These are phyloP conservation scores for Fusarium domesticum DNA, from an alignment of 2,329 filamentous ascomycete genomes.

Conservation along the genomic window DNA sequence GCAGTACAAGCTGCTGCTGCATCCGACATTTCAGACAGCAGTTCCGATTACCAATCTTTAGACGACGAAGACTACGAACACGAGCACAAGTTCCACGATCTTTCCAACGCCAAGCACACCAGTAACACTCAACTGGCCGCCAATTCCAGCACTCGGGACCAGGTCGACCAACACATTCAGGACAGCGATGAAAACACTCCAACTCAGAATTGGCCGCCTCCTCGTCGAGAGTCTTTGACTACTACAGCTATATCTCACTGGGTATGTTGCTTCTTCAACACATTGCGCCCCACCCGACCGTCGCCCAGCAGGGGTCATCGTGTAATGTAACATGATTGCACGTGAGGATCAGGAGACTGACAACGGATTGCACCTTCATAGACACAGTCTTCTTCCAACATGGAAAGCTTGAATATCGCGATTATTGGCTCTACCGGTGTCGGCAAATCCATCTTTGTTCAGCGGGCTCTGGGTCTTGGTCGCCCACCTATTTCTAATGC, in stretches of 20 bases:
- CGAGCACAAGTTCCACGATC: conserved; percentile 33
- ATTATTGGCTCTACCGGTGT: conserved; percentile 64
- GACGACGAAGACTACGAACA: conserved; percentile 33
- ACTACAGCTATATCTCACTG: conserved; percentile 36
- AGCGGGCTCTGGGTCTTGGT: conserved; percentile 56
- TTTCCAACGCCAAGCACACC: conserved; percentile 4
- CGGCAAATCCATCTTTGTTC: conserved; percentile 67
- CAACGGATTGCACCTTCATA: conserved; percentile 26
- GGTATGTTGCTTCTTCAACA: conserved; percentile 36
- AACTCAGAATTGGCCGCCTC: conserved; percentile 42
- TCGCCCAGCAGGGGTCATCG: conserved; percentile 24
- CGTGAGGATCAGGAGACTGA: conserved; percentile 26
- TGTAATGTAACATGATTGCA: conserved; percentile 6
- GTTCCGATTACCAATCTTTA: conserved; percentile 29
- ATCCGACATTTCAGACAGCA: conserved; percentile 26
- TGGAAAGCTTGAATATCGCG: conserved; percentile 63
- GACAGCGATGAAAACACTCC: conserved; percentile 29
- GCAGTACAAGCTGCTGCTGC: conserved; percentile 27
- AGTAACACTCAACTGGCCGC: conserved; percentile 3
- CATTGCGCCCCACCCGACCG: conserved; percentile 19
- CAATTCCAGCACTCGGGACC: conserved; percentile 14
- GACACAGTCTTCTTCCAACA: conserved; percentile 36
- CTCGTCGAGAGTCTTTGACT: conserved; percentile 49
- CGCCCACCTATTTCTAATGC: conserved; percentile 52
- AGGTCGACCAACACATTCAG: conserved; percentile 15